Evolutionary conservation across 805 yeast species (phyloP).

Genomic region (Candida sakaeoensis): DNA sequence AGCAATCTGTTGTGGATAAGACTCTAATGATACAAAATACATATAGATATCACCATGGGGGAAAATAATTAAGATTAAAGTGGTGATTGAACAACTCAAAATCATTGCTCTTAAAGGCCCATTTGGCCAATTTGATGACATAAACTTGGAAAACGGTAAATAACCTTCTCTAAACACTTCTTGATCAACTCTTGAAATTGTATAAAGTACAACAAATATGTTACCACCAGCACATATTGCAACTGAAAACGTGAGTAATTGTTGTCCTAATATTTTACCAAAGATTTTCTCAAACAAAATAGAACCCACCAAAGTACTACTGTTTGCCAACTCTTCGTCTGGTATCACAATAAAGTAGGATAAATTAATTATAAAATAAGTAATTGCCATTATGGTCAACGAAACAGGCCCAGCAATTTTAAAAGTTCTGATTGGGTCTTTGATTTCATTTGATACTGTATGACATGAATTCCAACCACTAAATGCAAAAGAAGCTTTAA

Average conservation of each 20-base stretch:
- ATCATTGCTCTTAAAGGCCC: constrained; percentile 53
- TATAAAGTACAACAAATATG: constrained; percentile 57
- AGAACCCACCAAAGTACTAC: constrained; percentile 60
- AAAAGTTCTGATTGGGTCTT: constrained; percentile 54
- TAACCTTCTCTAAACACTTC: constrained; percentile 64
- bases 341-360: constrained; percentile 57
- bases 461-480: constrained; percentile 65
- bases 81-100: constrained; percentile 41
- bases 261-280: constrained; percentile 51
- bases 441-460: constrained; percentile 57
- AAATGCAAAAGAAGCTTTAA: constrained; percentile 56
- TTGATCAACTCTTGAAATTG: constrained; percentile 59
- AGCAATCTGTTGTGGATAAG: constrained; percentile 50
- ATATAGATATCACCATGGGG: constrained; percentile 51
- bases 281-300: constrained; percentile 52
- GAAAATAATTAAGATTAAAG: constrained; percentile 32
- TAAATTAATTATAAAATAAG: constrained; percentile 50
- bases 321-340: constrained; percentile 46
- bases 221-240: constrained; percentile 64
- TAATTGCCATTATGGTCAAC: constrained; percentile 41
- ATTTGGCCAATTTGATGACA: constrained; percentile 58
- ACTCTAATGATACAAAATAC: constrained; percentile 49
- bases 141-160: constrained; percentile 46
- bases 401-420: constrained; percentile 61
- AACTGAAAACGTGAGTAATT: constrained; percentile 51